Conservation (phyloP, 1,139 yeast genomes). For the Blastobotrys aristatus region DNA sequence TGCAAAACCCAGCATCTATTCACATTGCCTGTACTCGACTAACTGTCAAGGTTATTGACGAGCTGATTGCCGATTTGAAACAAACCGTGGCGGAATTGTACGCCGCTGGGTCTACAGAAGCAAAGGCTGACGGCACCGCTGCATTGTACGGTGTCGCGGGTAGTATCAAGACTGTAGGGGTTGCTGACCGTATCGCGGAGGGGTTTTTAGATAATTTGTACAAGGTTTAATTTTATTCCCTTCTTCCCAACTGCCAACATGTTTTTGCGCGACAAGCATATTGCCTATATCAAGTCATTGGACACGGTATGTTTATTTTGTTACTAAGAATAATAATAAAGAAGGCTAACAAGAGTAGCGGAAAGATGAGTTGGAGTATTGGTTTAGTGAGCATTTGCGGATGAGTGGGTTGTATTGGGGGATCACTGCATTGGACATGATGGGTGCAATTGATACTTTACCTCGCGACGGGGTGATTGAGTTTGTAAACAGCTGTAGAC, state of each 20-base stretch:
- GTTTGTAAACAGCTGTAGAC: slow-evolving; percentile 66
- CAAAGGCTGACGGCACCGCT: slow-evolving; percentile 51
- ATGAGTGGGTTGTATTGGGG: slow-evolving; percentile 96
- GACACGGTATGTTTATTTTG: slow-evolving; percentile 34
- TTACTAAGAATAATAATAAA: too few relatives aligned
- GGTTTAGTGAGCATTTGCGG: slow-evolving; percentile 86
- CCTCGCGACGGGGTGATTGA: slow-evolving; percentile 55
- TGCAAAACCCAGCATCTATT: slow-evolving; percentile 86
- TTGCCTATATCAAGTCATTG: slow-evolving; percentile 46
- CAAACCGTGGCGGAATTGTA: slow-evolving; percentile 44
- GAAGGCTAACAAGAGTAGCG: too few relatives aligned
- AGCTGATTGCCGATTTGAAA: slow-evolving; percentile 54
- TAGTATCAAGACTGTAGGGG: slow-evolving; percentile 72
- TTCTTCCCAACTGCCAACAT: slow-evolving; percentile 1
- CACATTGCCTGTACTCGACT: slow-evolving; percentile 84
- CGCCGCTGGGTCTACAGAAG: slow-evolving; percentile 29
- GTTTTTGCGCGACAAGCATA: slow-evolving; percentile 44
- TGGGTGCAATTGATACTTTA: slow-evolving; percentile 55
- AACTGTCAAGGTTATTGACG: slow-evolving; percentile 58
- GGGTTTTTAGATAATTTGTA: slow-evolving; percentile 79
- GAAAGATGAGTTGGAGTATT: slow-evolving; percentile 64
- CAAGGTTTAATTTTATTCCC: slow-evolving; percentile 34
- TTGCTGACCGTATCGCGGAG: slow-evolving; percentile 74
- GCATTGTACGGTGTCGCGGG: slow-evolving; percentile 96
- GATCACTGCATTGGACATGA: slow-evolving; percentile 61